Evolutionary conservation across 768 basidiomycete genomes (phyloP), one percentile per base, ranked within the genome.

Genomic region (Pulveroboletus sp.): DNA sequence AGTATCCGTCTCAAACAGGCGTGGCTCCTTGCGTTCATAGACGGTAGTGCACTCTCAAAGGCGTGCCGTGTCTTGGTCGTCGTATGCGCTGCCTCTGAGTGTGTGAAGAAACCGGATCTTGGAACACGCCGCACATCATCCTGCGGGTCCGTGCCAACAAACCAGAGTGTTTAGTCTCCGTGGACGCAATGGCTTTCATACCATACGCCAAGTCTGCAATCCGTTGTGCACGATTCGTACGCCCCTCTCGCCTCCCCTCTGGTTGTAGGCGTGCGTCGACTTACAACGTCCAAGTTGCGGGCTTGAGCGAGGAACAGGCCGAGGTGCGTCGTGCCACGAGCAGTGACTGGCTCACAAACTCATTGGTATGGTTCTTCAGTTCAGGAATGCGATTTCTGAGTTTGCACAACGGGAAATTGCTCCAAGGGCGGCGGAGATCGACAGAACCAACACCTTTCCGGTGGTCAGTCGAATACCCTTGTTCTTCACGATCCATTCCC

Each of bases 391-490:
- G 1, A 82, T 95, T 1, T 69, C 73, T 21, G 80, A 86, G 43
- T 97, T 96, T 59, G 85, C 91, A 2, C 74, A 86, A 68, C 81
- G 80, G 56, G 93, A 94, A 66, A 72, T 96, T 38, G 87, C 90
- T 1, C 93, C 93, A 3, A 72, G 86, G 53, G 93, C 93, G 8
- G 86, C 80, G 49, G 85, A 91, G 57, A 85, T 93, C 39, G 94
- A 97, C 72, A 82, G 76, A 69, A 83, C 78, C 26, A 95, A 96
- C 68, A 83, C 74, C 45, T 89, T 88, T 57, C 93, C 93, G 17
- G 59, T 69, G 51, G 90, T 92, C 61, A 56, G 80, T 62, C 5
- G 18, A 7, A 6, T 14, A 11, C 38, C 24, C 9, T 28, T 9
- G n/a, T 53, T 7, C 37, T 32, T 47, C 9, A 8, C 39, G 2